Conservation (phyloP, 1,139 yeast species). For the Arxiozyma bovina region DNA sequence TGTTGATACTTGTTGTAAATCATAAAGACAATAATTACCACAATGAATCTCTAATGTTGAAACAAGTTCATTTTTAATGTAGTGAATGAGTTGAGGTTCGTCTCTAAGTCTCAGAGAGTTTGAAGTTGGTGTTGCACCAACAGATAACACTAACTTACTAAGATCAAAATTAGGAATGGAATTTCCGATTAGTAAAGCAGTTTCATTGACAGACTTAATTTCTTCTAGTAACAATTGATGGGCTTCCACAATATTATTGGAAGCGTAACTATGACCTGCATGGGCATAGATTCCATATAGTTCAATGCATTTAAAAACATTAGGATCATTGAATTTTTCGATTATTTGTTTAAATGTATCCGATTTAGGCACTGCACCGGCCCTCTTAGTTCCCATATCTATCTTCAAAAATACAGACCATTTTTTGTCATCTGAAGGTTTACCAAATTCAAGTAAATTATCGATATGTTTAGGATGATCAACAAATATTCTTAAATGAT, state of each 20-base stretch:
- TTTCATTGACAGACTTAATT: conserved; percentile 46
- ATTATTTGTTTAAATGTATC: conserved; percentile 32
- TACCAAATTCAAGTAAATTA: conserved; percentile 35
- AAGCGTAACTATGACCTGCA: conserved; percentile 66
- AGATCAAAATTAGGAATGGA: conserved; percentile 29
- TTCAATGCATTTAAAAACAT: conserved; percentile 32
- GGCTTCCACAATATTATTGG: conserved; percentile 42
- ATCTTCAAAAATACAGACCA: conserved; percentile 54
- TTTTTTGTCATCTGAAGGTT: conserved; percentile 27
- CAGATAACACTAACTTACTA: conserved; percentile 31
- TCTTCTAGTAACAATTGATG: conserved; percentile 44
- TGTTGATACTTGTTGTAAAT: conserved; percentile 67
- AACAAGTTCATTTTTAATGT: conserved; percentile 37
- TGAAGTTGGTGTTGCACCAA: conserved; percentile 79
- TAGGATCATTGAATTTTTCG: conserved; percentile 26
- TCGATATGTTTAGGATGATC: conserved; percentile 53
- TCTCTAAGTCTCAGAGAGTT: conserved; percentile 43
- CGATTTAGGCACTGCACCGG: conserved; percentile 43
- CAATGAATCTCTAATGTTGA: conserved; percentile 66
- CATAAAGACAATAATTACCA: conserved; percentile 68
- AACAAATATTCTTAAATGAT: conserved; percentile 47
- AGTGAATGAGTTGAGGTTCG: conserved; percentile 20
- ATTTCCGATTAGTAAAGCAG: conserved; percentile 25
- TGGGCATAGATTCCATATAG: conserved; percentile 68
- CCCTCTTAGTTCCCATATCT: conserved; percentile 56